Percentiles rank a stretch among this genome's conserved stretches.
phyloP scores from a whole-genome alignment of 192 early-diverging fungal species.

The Cetraspora pellucida region DNA sequence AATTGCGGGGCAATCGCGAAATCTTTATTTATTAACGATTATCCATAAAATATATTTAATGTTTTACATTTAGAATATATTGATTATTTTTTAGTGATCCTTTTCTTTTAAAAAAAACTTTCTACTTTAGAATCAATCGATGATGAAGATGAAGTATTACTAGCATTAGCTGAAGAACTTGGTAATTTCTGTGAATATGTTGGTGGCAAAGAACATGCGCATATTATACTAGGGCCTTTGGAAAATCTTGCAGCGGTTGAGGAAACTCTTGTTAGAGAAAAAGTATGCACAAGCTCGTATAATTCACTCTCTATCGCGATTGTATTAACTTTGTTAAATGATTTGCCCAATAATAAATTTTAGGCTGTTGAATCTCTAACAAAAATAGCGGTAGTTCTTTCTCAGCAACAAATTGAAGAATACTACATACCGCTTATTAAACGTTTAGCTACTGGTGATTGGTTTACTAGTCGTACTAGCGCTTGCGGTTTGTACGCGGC shows the following conservation, averaged over 20 bases:
- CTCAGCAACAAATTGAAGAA: constrained; percentile 83
- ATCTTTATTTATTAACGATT: too few species aligned
- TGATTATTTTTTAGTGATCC: too few species aligned
- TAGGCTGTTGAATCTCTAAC: constrained; percentile 95
- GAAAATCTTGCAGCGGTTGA: constrained; percentile 98
- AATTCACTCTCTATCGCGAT: neutral
- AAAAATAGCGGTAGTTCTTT: constrained; percentile 76
- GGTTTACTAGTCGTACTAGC: constrained; percentile 96
- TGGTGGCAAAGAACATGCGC: constrained; percentile 85
- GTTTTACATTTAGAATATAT: too few species aligned
- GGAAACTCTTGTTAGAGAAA: constrained; percentile 97
- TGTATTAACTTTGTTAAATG: neutral
- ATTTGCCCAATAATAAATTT: neutral
- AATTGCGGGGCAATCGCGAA: too few species aligned
- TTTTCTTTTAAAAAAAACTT: too few species aligned
- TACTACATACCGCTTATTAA: constrained; percentile 90
- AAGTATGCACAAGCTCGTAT: constrained; percentile 57
- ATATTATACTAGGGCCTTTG: constrained; percentile 85
- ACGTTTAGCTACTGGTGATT: constrained; percentile 89
- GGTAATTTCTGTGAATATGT: constrained; percentile 91
- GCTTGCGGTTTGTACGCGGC: constrained; percentile 93
- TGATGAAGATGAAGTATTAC: constrained; percentile 97
- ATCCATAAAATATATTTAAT: too few species aligned
- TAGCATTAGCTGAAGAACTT: constrained; percentile 92
- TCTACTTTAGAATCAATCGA: constrained; percentile 87